Evolutionary conservation across 73 alveolate species (phyloP), one percentile per base, ranked within the genome.

Genomic region (Paramecium sexaurelia): DNA sequence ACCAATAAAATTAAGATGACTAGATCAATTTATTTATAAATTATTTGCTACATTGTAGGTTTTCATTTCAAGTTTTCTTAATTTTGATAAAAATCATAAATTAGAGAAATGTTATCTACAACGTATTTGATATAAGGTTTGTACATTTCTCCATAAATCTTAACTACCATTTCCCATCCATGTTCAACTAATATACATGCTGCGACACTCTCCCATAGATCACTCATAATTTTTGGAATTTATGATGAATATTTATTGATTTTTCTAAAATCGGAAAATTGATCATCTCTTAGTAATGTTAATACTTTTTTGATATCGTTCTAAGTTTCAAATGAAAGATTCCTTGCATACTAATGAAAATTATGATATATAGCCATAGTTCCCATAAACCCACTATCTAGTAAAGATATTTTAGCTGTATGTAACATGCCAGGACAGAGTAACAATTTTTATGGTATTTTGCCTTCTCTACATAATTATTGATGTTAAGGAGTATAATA

Each of bases 371-470:
- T 20, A 40, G 90, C 90, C 90, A 78, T 78, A 7, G 73, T 78
- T 5, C 90, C 90, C 90, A 78, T 78, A 43, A 78, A 78, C 10
- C 90, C 90, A 22, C 33, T 78, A 22, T 78, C 90, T 9, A 78
- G 55, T 29, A 78, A 61, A 9, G 33, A 17, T 24, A 78, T 78
- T 41, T 78, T 78, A 3, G 75, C 68, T 2, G 90, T 78, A 40
- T 78, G 90, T 5, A 78, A 55, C 90, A 78, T 78, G 3, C 90
- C 90, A 41, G 90, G 90, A 24, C 90, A 78, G 5, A 73, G 66
- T 33, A 73, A 36, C 36, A 36, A 24, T 20, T 20, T 20, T 6
- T 22, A 22, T 8, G 20, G 1, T 3, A 33, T 22, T 73, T 36
- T 39, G 15, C 55, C 55, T 39, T 73, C 57, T 35, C 87, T 36